phyloP scores from a whole-genome alignment of 306 rosid genomes.

The Cucurbita argyrosperma region DNA sequence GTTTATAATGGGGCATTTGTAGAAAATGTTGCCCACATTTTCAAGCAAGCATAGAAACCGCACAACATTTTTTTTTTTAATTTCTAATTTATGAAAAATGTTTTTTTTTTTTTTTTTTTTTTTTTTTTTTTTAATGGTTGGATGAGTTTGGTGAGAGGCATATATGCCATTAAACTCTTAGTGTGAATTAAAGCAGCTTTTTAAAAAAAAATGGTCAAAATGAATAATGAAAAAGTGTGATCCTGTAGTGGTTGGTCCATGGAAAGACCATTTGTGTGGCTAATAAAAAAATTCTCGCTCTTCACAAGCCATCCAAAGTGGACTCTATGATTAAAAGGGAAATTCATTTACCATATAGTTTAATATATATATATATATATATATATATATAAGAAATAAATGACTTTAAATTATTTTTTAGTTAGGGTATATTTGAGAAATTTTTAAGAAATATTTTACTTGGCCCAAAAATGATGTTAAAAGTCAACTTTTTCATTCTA shows the following conservation, averaged over 20 bases:
- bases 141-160: background rate
- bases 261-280: background rate
- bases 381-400: background rate
- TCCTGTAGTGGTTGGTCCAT: background rate
- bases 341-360: background rate
- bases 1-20: background rate
- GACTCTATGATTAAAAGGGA: background rate
- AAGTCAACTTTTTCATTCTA: no score
- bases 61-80: background rate
- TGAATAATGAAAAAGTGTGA: background rate
- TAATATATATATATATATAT: background rate
- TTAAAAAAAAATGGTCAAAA: background rate
- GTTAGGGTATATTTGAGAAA: no score
- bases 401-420: no score
- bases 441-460: no score
- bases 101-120: background rate
- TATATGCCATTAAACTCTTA: background rate
- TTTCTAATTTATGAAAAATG: background rate
- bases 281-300: background rate
- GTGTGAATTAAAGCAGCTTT: background rate
- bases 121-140: background rate
- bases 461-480: no score
- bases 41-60: background rate
- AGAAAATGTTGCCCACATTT: background rate
- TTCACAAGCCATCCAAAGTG: constrained; percentile 1